Evolutionary conservation across 2,329 filamentous ascomycete species (phyloP).

Genomic region (Fusarium mundagurra): DNA sequence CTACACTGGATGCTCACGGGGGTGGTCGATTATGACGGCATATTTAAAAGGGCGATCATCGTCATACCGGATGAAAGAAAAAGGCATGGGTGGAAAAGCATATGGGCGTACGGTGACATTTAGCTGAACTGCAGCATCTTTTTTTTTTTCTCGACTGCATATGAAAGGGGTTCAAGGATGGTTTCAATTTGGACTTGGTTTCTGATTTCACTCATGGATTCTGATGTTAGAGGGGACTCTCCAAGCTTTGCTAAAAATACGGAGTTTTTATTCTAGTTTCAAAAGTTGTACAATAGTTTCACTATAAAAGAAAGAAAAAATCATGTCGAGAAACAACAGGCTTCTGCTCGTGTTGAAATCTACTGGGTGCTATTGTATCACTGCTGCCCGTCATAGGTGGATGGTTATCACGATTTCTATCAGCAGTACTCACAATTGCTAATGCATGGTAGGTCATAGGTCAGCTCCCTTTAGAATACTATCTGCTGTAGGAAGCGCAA

Average conservation of each 20-base stretch:
- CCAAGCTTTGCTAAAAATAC: conserved; percentile 27
- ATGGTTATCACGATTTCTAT: background rate
- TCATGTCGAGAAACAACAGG: conserved; percentile 28
- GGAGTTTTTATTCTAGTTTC: conserved; percentile 12
- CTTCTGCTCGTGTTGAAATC: background rate
- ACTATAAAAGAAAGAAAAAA: conserved; percentile 30
- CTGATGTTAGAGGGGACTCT: conserved; percentile 39
- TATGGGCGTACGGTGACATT: conserved; percentile 39
- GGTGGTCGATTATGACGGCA: background rate
- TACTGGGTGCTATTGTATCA: background rate
- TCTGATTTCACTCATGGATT: conserved; percentile 27
- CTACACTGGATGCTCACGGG: background rate
- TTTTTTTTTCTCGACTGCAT: conserved; percentile 38
- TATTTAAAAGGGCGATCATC: background rate
- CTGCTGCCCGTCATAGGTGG: background rate
- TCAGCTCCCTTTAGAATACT: background rate
- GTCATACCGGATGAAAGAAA: conserved; percentile 19
- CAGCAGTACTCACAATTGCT: background rate
- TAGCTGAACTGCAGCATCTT: conserved; percentile 34
- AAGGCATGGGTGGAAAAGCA: conserved; percentile 39
- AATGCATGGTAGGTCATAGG: conserved; percentile 11
- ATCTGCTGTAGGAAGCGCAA: background rate
- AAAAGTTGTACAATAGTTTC: conserved; percentile 41
- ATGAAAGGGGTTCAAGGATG: conserved; percentile 41
- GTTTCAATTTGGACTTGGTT: conserved; percentile 30